Evolutionary conservation across 2,329 filamentous ascomycete species (phyloP), one percentile per base, ranked within the genome.

Genomic region (Aspergillus pseudonomiae): DNA sequence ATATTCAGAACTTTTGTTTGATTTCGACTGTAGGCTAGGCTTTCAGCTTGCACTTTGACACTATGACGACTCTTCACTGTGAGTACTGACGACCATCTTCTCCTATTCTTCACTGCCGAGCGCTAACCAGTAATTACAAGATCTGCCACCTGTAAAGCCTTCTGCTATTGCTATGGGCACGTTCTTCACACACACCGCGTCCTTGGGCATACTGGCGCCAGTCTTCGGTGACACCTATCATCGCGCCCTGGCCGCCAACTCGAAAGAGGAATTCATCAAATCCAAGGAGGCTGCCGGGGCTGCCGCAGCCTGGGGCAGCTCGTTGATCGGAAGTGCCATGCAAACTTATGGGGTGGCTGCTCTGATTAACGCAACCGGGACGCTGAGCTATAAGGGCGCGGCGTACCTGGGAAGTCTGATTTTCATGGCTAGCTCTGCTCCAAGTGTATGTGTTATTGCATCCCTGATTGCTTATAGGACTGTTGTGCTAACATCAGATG

Each of bases 111-210:
- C n/a, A n/a, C 24, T 24, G 36, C 4, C 14, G n/a, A 28, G 53
- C 54, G 43, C 63, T 63, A 62, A 66, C 30, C 26, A 45, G 50
- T 34, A 45, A n/a, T 59, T n/a, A 32, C n/a, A 65, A 89, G 86
- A 91, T 78, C 86, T 92, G 61, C 89, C 89, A 71, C 85, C 94
- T 71, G 95, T 99, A 77, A 98, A 97, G 90, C 95, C 95, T 73
- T 97, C 94, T 77, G 94, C 95, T 75, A 97, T 99, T 77, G 95
- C 94, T 76, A 88, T 98, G 76, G 95, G 95, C 82, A 95, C 94
- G 67, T 83, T 93, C 80, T 99, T 97, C 89, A 97, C 91, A 86
- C 94, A 99, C 83, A 89, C 90, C 74, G 86, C 93, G 74, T 95
- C 95, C 76, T 89, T 95, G 68, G 94, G 92, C 67, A 88, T 98